Evolutionary conservation across 345 rosid genomes (phyloP).

Genomic region (Pugionium cornutum): DNA sequence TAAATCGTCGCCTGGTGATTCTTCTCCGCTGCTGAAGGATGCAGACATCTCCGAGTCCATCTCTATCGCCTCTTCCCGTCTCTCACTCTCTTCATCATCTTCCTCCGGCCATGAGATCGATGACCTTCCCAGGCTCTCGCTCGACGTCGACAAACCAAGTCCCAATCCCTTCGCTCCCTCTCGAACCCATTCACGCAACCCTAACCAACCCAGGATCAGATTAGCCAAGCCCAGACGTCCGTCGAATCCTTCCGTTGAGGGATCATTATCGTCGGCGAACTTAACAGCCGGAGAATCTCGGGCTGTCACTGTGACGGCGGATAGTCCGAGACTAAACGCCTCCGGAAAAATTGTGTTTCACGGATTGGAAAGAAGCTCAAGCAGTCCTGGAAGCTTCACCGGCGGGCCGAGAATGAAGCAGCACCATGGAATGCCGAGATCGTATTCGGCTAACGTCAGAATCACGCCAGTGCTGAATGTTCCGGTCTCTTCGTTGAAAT

Average conservation of each 20-base stretch:
- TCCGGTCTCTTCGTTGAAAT: conserved; percentile 61
- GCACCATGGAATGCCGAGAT: conserved; percentile 86
- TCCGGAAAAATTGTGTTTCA: conserved; percentile 94
- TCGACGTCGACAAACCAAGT: conserved; percentile 20
- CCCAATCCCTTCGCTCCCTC: background rate
- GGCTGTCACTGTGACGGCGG: conserved; percentile 72
- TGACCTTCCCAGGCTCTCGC: conserved; percentile 54
- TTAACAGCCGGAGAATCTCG: conserved; percentile 38
- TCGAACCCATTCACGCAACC: background rate
- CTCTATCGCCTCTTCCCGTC: conserved; percentile 55
- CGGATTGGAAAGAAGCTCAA: conserved; percentile 88
- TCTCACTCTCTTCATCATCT: conserved; percentile 55
- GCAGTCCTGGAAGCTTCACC: conserved; percentile 93
- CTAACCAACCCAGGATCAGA: conserved; percentile 6
- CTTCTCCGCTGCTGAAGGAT: conserved; percentile 39
- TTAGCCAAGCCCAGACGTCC: conserved; percentile 43
- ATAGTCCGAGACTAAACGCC: conserved; percentile 90
- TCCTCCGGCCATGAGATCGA: conserved; percentile 61
- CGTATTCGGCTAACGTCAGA: conserved; percentile 79
- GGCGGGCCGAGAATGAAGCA: conserved; percentile 75
- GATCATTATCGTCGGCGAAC: conserved; percentile 41
- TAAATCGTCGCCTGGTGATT: conserved; percentile 44
- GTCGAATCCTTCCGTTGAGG: conserved; percentile 30
- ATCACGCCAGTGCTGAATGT: conserved; percentile 71
- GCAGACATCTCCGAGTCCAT: conserved; percentile 51